Evolutionary conservation across 140 eudicot genomes (phyloP).

Genomic region (Ambrosia hybrid): DNA sequence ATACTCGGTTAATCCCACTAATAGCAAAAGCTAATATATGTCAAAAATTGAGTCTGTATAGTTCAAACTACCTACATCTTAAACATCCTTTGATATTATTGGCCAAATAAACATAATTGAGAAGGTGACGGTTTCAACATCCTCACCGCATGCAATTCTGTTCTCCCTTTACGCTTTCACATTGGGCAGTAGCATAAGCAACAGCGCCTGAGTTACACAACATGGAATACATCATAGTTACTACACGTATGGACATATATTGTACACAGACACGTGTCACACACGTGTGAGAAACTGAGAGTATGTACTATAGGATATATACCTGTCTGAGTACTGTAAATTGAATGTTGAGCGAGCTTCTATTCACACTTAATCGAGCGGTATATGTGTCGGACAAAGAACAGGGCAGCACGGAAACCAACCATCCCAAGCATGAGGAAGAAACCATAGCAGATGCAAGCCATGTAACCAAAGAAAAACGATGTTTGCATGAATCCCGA

Average conservation of each 20-base stretch:
- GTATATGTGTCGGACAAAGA: too few relatives aligned
- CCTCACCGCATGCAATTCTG: conserved; percentile 25
- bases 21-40: conserved; percentile 11
- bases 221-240: not conserved
- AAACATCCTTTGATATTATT: conserved; percentile 33
- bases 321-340: too few relatives aligned
- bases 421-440: too few relatives aligned
- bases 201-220: conserved; percentile 1
- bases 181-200: conserved; percentile 17
- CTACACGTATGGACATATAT: not conserved
- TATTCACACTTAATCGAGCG: too few relatives aligned
- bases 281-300: not conserved
- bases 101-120: conserved; percentile 36
- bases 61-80: conserved; percentile 34
- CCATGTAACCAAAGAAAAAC: too few relatives aligned
- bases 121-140: conserved; percentile 19
- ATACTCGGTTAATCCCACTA: too few relatives aligned
- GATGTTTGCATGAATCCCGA: too few relatives aligned
- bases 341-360: too few relatives aligned
- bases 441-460: too few relatives aligned
- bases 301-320: not conserved
- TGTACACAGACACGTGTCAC: not conserved
- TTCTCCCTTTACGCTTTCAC: conserved; percentile 22
- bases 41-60: conserved; percentile 35
- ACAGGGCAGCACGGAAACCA: too few relatives aligned